Evolutionary conservation across 1,139 yeast species (phyloP).

Genomic region (Groenewaldozyma auringiensis): DNA sequence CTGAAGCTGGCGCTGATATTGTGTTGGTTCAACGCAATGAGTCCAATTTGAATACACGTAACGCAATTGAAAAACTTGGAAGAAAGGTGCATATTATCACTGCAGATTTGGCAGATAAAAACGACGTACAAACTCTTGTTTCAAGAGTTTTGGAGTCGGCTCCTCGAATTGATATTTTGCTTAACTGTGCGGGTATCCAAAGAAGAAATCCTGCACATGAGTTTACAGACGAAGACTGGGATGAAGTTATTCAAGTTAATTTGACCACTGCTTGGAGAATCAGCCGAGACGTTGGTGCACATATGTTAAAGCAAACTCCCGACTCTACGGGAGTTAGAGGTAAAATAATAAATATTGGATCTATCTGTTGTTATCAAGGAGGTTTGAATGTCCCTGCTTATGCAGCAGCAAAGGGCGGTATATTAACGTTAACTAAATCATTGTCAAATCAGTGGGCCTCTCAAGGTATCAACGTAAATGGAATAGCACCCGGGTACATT

Average conservation of each 20-base stretch:
- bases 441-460: conserved; percentile 48
- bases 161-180: conserved; percentile 40
- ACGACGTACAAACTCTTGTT: conserved; percentile 28
- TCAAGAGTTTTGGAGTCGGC: conserved; percentile 30
- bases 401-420: conserved; percentile 47
- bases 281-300: conserved; percentile 40
- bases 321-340: conserved; percentile 44
- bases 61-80: conserved; percentile 23
- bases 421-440: conserved; percentile 42
- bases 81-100: conserved; percentile 23
- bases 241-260: conserved; percentile 44
- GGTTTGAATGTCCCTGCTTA: conserved; percentile 42
- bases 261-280: conserved; percentile 41
- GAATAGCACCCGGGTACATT: conserved; percentile 51
- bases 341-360: conserved; percentile 58
- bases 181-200: conserved; percentile 51
- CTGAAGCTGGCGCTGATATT: conserved; percentile 39
- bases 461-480: conserved; percentile 46
- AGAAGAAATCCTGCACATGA: conserved; percentile 33
- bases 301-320: conserved; percentile 31
- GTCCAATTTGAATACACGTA: conserved; percentile 20
- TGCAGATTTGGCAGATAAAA: conserved; percentile 26
- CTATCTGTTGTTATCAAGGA: conserved; percentile 41
- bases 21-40: conserved; percentile 29
- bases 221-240: conserved; percentile 38